These are phyloP conservation scores for Lepraria neglecta DNA, from an alignment of 495 filamentous ascomycete genomes.

Conservation along the genomic window DNA sequence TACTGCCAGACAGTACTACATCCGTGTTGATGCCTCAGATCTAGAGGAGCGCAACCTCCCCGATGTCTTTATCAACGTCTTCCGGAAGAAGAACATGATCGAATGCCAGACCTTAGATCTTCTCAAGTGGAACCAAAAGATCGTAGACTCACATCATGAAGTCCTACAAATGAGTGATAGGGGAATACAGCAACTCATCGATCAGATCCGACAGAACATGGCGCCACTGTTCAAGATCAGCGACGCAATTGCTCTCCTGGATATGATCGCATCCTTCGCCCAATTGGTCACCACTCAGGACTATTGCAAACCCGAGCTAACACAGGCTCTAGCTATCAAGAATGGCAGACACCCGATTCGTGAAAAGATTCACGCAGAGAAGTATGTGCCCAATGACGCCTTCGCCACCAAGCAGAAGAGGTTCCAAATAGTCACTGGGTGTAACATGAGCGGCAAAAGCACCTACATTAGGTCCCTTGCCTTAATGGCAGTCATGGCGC, in stretches of 20 bases:
- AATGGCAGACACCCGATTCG: slow-evolving; percentile 76
- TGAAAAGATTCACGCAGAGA: slow-evolving; percentile 60
- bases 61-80: slow-evolving; percentile 70
- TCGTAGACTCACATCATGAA: slow-evolving; percentile 72
- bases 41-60: slow-evolving; percentile 57
- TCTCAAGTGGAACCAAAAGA: slow-evolving; percentile 67
- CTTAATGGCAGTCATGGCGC: slow-evolving; percentile 82
- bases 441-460: slow-evolving; percentile 98
- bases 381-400: slow-evolving; percentile 82
- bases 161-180: slow-evolving; percentile 67
- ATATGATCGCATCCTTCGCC: slow-evolving; percentile 83
- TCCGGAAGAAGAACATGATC: slow-evolving; percentile 62
- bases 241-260: slow-evolving; percentile 81
- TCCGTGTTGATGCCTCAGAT: slow-evolving; percentile 60
- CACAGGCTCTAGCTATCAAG: slow-evolving; percentile 70
- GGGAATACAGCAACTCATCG: slow-evolving; percentile 62
- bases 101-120: slow-evolving; percentile 84
- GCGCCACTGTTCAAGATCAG: slow-evolving; percentile 68
- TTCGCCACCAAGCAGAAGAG: slow-evolving; percentile 70
- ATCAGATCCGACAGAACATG: slow-evolving; percentile 59
- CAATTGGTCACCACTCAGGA: slow-evolving; percentile 69
- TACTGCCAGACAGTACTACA: slow-evolving; percentile 67
- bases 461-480: slow-evolving; percentile 88
- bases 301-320: slow-evolving; percentile 74
- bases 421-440: slow-evolving; percentile 91